Percentiles rank a stretch among this genome's conserved stretches.
phyloP scores from a whole-genome alignment of 768 basidiomycete genomes.

The Termitomyces sp. region DNA sequence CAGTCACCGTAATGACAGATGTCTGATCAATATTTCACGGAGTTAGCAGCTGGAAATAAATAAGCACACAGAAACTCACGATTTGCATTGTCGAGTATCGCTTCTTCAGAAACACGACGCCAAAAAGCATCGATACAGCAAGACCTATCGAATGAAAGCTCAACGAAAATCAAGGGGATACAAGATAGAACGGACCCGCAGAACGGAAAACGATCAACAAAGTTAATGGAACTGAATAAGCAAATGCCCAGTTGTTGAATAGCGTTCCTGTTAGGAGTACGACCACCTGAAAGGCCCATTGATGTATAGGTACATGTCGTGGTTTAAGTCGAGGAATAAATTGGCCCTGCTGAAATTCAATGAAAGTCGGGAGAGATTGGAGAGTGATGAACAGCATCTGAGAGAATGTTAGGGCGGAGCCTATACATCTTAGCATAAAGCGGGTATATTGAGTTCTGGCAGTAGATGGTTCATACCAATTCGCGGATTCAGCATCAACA shows the following conservation, averaged over 20 bases:
- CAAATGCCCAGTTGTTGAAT: slow-evolving; percentile 81
- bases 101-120: slow-evolving; percentile 55
- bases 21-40: slow-evolving; percentile 32
- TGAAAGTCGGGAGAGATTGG: slow-evolving; percentile 63
- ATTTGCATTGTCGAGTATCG: slow-evolving; percentile 60
- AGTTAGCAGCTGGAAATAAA: background rate
- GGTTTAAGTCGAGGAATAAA: slow-evolving; percentile 55
- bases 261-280: slow-evolving; percentile 65
- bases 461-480: slow-evolving; percentile 46
- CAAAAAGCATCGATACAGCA: slow-evolving; percentile 74
- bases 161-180: background rate
- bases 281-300: slow-evolving; percentile 72
- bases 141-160: slow-evolving; percentile 45
- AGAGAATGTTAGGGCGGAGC: slow-evolving; percentile 79
- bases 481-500: slow-evolving; percentile 64
- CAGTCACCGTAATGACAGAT: slow-evolving; percentile 64
- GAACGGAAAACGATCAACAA: slow-evolving; percentile 85
- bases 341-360: slow-evolving; percentile 34
- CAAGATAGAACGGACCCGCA: slow-evolving; percentile 48
- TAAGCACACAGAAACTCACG: slow-evolving; percentile 33
- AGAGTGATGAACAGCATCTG: slow-evolving; percentile 79
- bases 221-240: slow-evolving; percentile 71
- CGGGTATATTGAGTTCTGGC: background rate
- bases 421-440: slow-evolving; percentile 29
- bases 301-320: slow-evolving; percentile 60